Conservation (phyloP, 352 stramenopile genomes). For the Globisporangium recalcitrans region DNA sequence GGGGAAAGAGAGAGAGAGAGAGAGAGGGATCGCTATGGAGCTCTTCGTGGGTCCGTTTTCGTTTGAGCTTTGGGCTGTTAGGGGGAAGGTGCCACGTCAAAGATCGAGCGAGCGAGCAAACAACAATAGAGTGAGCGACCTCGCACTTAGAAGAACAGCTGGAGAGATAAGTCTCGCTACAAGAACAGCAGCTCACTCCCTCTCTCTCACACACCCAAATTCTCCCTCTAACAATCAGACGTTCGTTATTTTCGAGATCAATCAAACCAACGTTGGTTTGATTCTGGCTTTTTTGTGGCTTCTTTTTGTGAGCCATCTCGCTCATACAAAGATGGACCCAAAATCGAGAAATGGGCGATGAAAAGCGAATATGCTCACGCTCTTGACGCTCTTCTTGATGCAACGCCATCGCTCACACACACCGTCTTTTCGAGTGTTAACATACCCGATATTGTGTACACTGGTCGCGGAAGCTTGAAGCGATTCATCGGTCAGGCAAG, state of each 20-base stretch:
- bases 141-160: conserved; percentile 4
- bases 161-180: not conserved
- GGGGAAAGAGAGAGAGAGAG: not conserved
- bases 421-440: too few species aligned
- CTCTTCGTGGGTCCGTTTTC: conserved; percentile 1
- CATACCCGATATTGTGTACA: too few species aligned
- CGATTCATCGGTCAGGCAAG: too few species aligned
- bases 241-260: not conserved
- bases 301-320: not conserved
- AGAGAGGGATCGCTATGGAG: not conserved
- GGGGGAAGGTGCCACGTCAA: conserved; percentile 13
- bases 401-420: too few species aligned
- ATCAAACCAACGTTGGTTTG: conserved; percentile 2
- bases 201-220: not conserved
- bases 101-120: conserved; percentile 13
- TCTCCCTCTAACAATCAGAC: not conserved
- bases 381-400: too few species aligned
- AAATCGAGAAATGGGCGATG: too few species aligned
- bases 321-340: too few species aligned
- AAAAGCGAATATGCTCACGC: too few species aligned
- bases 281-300: too few species aligned
- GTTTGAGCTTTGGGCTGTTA: not conserved
- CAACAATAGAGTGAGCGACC: not conserved
- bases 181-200: not conserved
- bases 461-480: too few species aligned